Conservation (phyloP, 2,329 filamentous ascomycete species). For the Apiospora rasikravindrae region DNA sequence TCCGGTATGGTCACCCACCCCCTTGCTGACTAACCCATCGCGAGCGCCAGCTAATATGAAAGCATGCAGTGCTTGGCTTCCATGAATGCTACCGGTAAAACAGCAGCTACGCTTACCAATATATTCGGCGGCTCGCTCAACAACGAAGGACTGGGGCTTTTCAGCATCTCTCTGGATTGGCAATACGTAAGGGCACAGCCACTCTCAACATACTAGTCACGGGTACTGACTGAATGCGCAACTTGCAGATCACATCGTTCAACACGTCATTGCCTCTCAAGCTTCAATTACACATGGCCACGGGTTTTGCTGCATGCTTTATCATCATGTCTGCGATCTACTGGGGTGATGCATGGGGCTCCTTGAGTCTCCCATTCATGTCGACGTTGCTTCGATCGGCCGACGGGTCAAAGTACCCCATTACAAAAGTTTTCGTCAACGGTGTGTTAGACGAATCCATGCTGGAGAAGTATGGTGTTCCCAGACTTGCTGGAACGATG, state of each 20-base stretch:
- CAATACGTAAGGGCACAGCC: constrained; percentile 51
- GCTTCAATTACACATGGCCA: constrained; percentile 51
- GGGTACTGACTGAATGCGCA: constrained; percentile 20
- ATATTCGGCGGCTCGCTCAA: constrained; percentile 57
- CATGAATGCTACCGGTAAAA: constrained; percentile 54
- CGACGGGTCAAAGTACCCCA: constrained; percentile 48
- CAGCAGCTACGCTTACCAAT: constrained; percentile 49
- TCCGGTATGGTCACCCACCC: constrained; percentile 34
- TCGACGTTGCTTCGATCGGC: constrained; percentile 51
- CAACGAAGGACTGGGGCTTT: constrained; percentile 58
- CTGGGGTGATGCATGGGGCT: constrained; percentile 54
- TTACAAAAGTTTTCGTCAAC: constrained; percentile 44
- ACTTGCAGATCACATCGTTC: constrained; percentile 56
- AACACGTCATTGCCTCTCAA: constrained; percentile 58
- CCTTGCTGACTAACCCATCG: neutral
- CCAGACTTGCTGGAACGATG: constrained; percentile 54
- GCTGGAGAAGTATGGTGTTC: constrained; percentile 50
- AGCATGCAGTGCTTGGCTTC: constrained; percentile 50
- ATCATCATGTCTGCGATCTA: constrained; percentile 57
- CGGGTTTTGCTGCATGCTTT: constrained; percentile 55
- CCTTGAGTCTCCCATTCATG: constrained; percentile 58
- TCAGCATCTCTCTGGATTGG: constrained; percentile 59
- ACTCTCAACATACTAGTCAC: neutral
- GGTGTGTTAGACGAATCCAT: constrained; percentile 48
- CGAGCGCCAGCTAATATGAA: neutral